phyloP scores from a whole-genome alignment of 352 stramenopile species.

The Globisporangium canariense region DNA sequence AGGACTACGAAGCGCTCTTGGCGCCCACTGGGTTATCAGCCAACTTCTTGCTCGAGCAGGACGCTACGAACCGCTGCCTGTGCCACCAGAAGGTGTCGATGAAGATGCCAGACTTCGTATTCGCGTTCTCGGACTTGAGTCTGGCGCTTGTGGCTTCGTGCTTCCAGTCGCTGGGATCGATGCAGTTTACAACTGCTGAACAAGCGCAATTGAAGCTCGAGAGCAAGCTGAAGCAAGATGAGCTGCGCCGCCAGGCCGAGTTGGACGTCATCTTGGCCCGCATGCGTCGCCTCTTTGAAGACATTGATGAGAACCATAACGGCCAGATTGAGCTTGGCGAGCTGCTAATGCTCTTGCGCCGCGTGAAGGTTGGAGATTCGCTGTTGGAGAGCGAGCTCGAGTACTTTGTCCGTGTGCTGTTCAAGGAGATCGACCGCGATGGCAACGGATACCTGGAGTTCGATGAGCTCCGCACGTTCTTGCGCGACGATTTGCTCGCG shows the following conservation, averaged over 20 bases:
- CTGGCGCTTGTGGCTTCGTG: conserved; percentile 62
- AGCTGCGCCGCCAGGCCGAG: conserved; percentile 48
- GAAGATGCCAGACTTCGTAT: conserved; percentile 56
- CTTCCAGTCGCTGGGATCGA: conserved; percentile 37
- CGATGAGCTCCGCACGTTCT: conserved; percentile 90
- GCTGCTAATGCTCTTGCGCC: conserved; percentile 53
- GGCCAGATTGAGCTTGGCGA: conserved; percentile 63
- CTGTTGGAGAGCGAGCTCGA: conserved; percentile 63
- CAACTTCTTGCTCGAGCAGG: conserved; percentile 51
- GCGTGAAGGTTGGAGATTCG: conserved; percentile 61
- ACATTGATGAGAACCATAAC: conserved; percentile 70
- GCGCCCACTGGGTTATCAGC: conserved; percentile 42
- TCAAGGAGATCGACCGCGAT: conserved; percentile 92
- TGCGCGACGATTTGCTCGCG: conserved; percentile 44
- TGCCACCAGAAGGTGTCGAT: conserved; percentile 53
- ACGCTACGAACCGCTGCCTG: conserved; percentile 28
- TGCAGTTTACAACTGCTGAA: conserved; percentile 59
- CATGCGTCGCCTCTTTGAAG: conserved; percentile 61
- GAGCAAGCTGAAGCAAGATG: conserved; percentile 50
- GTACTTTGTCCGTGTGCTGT: conserved; percentile 61
- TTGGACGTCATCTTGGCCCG: conserved; percentile 48
- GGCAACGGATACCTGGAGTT: conserved; percentile 92
- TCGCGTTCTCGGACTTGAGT: conserved; percentile 68
- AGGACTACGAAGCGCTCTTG: conserved; percentile 42
- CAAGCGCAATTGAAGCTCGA: conserved; percentile 55